Evolutionary conservation across 305 asterid species (phyloP), one percentile per base, ranked within the genome.

Genomic region (Fraxinus greggii): DNA sequence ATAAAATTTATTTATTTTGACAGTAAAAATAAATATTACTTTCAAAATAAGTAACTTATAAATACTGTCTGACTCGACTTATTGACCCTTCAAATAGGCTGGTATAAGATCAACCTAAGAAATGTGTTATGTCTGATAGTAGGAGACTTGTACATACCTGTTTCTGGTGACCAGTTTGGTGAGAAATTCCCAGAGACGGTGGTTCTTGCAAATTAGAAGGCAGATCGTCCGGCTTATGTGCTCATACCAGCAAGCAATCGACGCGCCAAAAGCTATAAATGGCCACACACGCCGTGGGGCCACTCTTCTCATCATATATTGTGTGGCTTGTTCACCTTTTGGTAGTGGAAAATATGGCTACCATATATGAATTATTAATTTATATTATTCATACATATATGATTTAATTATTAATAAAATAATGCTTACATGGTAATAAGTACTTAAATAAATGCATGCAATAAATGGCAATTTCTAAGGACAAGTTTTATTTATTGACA

Each of bases 221-320:
- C 98, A 93, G 65, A 93, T 78, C 1, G 98, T 94, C 63, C 99
- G 88, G 90, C 98, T 89, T 4, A 96, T 79, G 81, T 96, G 99
- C 79, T 96, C 99, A 77, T 96, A 96, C 99, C 99, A 94, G 80
- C 98, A 94, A 3, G 97, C 98, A 3, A 96, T 3, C 40, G 99
- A 94, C 72, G 98, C 92, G 9, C 98, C 97, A 19, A 96, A 94
- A 0, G 92, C 93, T 0, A 93, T 92, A 4, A 75, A 82, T 4
- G 99, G 99, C 98, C 98, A 96, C 79, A 96, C 93, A 9, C 95
- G 93, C 86, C 98, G 89, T 12, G 98, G 98, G 3, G 98, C 99
- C 84, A 96, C 86, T 45, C 89, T 90, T 38, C 97, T 86, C 98
- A 96, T 93, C 94, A 92, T 94, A 84, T 93, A 86, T 23, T 96